A percentile compares a stretch with the other conserved stretches of the same genome.
Conservation (phyloP, 768 basidiomycete genomes). For the Dioszegia hungarica region DNA sequence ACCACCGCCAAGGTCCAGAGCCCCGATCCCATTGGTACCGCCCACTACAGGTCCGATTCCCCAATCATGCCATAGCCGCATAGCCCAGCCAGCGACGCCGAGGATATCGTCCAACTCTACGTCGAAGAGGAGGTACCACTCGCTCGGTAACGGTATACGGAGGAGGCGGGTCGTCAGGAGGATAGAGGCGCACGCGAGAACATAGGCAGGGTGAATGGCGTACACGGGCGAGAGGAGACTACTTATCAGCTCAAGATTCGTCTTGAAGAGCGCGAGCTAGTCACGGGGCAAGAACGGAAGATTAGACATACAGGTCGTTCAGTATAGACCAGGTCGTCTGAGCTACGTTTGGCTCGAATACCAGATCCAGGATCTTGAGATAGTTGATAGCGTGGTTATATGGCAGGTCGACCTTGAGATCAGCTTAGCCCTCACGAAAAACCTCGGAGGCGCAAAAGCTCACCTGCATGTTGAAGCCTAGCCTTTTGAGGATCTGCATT, state of each 20-base stretch:
- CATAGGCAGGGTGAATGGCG: slow-evolving; percentile 78
- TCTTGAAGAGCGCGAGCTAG: too few species aligned
- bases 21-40: neutral
- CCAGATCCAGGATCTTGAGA: slow-evolving; percentile 79
- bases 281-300: neutral
- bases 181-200: slow-evolving; percentile 85
- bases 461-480: slow-evolving; percentile 81
- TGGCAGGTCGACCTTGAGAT: slow-evolving; percentile 71
- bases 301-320: slow-evolving; percentile 77
- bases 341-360: slow-evolving; percentile 64
- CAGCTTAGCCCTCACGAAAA: neutral
- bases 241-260: neutral
- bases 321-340: slow-evolving; percentile 86
- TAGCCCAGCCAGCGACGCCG: slow-evolving; percentile 75
- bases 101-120: slow-evolving; percentile 83
- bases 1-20: too few species aligned
- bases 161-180: slow-evolving; percentile 70
- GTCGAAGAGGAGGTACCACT: slow-evolving; percentile 95
- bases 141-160: slow-evolving; percentile 65
- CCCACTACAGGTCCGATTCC: slow-evolving; percentile 7
- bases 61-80: slow-evolving; percentile 61
- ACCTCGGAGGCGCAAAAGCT: too few species aligned
- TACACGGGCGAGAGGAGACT: slow-evolving; percentile 93
- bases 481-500: slow-evolving; percentile 93
- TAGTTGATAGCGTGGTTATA: slow-evolving; percentile 95